Evolutionary conservation across 306 rosid genomes (phyloP).

Genomic region (Lablab purpureus): DNA sequence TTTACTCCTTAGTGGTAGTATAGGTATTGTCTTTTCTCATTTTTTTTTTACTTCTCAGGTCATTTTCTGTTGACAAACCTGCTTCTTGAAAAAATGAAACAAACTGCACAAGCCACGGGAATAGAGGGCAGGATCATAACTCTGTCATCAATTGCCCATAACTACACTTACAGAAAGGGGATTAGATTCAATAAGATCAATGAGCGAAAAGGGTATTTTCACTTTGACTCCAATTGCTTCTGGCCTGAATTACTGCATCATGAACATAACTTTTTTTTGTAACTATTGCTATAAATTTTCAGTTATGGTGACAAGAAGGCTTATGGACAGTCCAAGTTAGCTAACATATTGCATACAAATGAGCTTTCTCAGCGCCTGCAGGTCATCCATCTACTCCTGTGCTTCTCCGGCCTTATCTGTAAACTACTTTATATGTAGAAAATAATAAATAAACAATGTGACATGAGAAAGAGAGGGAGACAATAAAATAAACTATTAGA

Average conservation of each 20-base stretch:
- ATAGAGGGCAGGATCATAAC: slow-evolving; percentile 91
- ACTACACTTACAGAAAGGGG: slow-evolving; percentile 64
- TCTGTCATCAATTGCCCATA: slow-evolving; percentile 86
- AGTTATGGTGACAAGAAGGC: slow-evolving; percentile 85
- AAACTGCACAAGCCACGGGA: slow-evolving; percentile 73
- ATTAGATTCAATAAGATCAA: slow-evolving; percentile 75
- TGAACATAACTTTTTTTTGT: neutral
- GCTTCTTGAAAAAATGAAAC: slow-evolving; percentile 82
- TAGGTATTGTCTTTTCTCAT: slow-evolving; percentile 5
- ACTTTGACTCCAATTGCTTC: slow-evolving; percentile 7
- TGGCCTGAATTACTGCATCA: slow-evolving; percentile 18
- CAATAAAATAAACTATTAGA: too few species aligned
- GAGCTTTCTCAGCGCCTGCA: slow-evolving; percentile 80
- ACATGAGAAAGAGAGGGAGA: too few species aligned
- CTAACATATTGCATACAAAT: slow-evolving; percentile 81
- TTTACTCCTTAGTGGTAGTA: neutral
- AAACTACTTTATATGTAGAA: neutral
- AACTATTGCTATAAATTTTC: slow-evolving; percentile 16
- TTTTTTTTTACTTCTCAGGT: slow-evolving; percentile 51
- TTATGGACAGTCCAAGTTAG: slow-evolving; percentile 91
- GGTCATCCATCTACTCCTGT: slow-evolving; percentile 51
- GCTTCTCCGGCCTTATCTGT: neutral
- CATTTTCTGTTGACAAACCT: slow-evolving; percentile 83
- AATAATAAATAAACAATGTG: neutral
- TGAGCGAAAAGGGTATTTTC: slow-evolving; percentile 59